phyloP scores from a whole-genome alignment of 345 rosid genomes.

The Noccaea bulbosa region DNA sequence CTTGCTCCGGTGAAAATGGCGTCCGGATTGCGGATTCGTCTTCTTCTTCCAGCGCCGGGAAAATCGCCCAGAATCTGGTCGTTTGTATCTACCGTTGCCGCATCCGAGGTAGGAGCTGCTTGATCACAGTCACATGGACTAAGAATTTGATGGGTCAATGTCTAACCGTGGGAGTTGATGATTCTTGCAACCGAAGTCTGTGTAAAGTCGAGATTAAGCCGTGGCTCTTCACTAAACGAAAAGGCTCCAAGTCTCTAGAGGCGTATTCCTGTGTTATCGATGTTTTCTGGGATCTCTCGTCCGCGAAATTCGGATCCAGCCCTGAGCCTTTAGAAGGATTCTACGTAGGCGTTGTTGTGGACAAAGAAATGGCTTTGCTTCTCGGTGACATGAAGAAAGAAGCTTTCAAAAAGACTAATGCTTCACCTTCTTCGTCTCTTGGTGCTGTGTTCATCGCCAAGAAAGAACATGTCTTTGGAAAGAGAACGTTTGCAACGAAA shows the following conservation, averaged over 20 bases:
- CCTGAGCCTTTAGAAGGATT: constrained; percentile 90
- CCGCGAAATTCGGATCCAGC: constrained; percentile 81
- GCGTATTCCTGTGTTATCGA: constrained; percentile 69
- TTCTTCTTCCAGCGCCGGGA: constrained; percentile 63
- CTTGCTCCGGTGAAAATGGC: constrained; percentile 95
- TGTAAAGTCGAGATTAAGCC: constrained; percentile 95
- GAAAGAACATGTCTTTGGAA: constrained; percentile 83
- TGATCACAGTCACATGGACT: constrained; percentile 83
- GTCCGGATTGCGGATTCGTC: constrained; percentile 87
- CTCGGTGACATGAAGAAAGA: constrained; percentile 93
- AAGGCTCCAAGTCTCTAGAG: constrained; percentile 86
- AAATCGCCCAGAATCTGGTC: constrained; percentile 72
- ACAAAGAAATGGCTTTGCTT: constrained; percentile 74
- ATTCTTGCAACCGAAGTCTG: constrained; percentile 71
- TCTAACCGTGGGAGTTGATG: constrained; percentile 70
- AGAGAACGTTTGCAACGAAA: constrained; percentile 67
- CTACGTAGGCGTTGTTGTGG: constrained; percentile 75
- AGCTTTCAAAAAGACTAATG: constrained; percentile 73
- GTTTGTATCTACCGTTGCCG: constrained; percentile 76
- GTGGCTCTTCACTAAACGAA: constrained; percentile 89
- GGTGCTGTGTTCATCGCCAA: constrained; percentile 64
- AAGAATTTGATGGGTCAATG: constrained; percentile 95
- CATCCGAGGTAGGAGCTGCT: constrained; percentile 64
- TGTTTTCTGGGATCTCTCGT: constrained; percentile 84
- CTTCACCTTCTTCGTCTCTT: constrained; percentile 47